Conservation (phyloP, 1,139 yeast species). For the Diutina mesorugosa region DNA sequence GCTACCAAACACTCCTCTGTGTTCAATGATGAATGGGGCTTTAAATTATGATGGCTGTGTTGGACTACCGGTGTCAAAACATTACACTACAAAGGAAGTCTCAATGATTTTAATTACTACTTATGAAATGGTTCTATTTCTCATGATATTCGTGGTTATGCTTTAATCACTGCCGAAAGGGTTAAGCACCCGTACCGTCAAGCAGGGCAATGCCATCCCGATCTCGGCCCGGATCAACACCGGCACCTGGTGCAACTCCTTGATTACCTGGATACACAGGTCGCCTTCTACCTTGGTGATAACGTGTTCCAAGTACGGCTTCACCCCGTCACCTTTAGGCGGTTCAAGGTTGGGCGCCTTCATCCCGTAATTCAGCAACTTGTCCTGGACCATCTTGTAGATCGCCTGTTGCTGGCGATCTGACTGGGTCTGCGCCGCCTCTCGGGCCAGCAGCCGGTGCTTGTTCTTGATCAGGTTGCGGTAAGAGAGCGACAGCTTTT, state of each 20-base stretch:
- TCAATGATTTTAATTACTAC: neutral
- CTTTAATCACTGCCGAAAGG: slow-evolving; percentile 40
- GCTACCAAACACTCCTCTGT: too few species aligned
- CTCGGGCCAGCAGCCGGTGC: slow-evolving; percentile 57
- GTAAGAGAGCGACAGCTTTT: slow-evolving; percentile 62
- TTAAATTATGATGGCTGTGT: too few species aligned
- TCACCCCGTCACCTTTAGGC: slow-evolving; percentile 21
- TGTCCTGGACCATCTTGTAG: slow-evolving; percentile 15
- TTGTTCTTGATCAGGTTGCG: slow-evolving; percentile 69
- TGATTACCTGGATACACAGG: slow-evolving; percentile 63
- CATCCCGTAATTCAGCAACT: slow-evolving; percentile 37
- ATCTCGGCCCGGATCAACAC: slow-evolving; percentile 81
- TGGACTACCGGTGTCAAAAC: too few species aligned
- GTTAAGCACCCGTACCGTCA: slow-evolving; percentile 86
- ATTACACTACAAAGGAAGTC: neutral
- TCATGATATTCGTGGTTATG: neutral
- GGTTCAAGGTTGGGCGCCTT: slow-evolving; percentile 35
- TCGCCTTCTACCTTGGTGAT: slow-evolving; percentile 51
- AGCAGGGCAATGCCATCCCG: slow-evolving; percentile 91
- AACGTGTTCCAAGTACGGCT: slow-evolving; percentile 44
- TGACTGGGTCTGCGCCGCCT: slow-evolving; percentile 51
- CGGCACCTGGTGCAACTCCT: slow-evolving; percentile 69
- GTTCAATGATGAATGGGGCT: too few species aligned
- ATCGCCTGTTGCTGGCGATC: slow-evolving; percentile 19
- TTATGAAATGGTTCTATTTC: neutral